These are phyloP conservation scores for Vachellia pachyceras DNA, from an alignment of 306 rosid species.

Conservation along the genomic window DNA sequence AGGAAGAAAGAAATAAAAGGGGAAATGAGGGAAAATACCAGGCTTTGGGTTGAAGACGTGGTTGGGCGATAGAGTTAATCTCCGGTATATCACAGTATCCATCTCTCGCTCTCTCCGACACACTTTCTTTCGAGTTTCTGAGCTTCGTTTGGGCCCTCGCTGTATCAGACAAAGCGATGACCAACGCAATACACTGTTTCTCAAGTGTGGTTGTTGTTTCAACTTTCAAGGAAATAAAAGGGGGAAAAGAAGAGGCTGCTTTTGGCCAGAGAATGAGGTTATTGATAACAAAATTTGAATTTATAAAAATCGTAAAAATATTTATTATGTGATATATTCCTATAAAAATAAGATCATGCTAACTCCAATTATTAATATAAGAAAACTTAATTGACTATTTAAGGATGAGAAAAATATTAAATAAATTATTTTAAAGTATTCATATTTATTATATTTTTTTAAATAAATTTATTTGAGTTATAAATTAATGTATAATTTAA, in stretches of 20 bases:
- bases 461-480: too few species aligned
- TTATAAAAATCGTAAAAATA: too few species aligned
- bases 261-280: not conserved
- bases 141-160: not conserved
- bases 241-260: not conserved
- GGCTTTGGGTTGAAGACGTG: conserved; percentile 55
- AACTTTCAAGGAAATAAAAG: too few species aligned
- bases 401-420: too few species aligned
- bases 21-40: conserved; percentile 39
- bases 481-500: too few species aligned
- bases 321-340: too few species aligned
- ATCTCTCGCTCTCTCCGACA: not conserved
- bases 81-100: conserved; percentile 58
- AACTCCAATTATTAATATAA: too few species aligned
- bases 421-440: too few species aligned
- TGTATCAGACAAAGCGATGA: not conserved
- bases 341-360: too few species aligned
- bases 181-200: not conserved
- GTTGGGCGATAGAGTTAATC: conserved; percentile 54
- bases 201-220: not conserved
- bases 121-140: not conserved
- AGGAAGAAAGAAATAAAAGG: not conserved
- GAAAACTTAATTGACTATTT: too few species aligned
- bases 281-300: too few species aligned
- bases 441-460: too few species aligned